Evolutionary conservation across 2,329 filamentous ascomycete species (phyloP).

Genomic region (Chaetomiaceae sp.): DNA sequence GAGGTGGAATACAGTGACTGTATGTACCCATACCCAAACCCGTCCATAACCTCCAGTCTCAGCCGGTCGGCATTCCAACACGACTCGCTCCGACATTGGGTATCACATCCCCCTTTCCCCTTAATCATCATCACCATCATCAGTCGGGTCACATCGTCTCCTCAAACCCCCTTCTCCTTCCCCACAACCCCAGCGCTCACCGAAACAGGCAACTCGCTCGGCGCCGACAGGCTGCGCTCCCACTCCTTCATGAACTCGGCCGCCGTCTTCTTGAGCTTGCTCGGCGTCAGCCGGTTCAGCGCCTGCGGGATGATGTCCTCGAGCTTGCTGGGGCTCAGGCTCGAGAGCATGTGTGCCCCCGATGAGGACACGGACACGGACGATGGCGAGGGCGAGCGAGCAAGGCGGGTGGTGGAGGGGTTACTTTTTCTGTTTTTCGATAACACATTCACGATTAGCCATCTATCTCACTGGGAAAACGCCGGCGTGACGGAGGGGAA

Average conservation of each 20-base stretch:
- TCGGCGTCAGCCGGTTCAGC: conserved; percentile 67
- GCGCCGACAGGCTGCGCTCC: conserved; percentile 70
- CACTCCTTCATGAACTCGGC: conserved; percentile 84
- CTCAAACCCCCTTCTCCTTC: conserved; percentile 13
- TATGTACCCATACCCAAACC: too few species aligned
- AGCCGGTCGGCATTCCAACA: too few species aligned
- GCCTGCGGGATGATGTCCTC: conserved; percentile 63
- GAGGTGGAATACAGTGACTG: too few species aligned
- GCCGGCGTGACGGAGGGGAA: background rate
- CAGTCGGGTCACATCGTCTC: too few species aligned
- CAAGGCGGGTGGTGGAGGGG: conserved; percentile 20
- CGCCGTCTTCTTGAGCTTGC: conserved; percentile 77
- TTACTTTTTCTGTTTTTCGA: conserved; percentile 28
- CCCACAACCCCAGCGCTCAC: background rate
- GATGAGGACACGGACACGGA: background rate
- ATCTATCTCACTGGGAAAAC: too few species aligned
- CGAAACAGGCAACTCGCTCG: conserved; percentile 21
- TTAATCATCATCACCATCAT: too few species aligned
- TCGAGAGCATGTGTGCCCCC: too few species aligned
- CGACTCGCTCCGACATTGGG: too few species aligned
- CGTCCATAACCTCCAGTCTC: too few species aligned
- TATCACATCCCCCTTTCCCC: too few species aligned
- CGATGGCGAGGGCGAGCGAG: conserved; percentile 2
- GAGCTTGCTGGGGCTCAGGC: conserved; percentile 37
- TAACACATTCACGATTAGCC: too few species aligned